Percentiles rank a stretch among this genome's conserved stretches.
These are phyloP conservation scores for Nigrograna mackinnonii DNA, from an alignment of 2,329 filamentous ascomycete species.

Conservation along the genomic window DNA sequence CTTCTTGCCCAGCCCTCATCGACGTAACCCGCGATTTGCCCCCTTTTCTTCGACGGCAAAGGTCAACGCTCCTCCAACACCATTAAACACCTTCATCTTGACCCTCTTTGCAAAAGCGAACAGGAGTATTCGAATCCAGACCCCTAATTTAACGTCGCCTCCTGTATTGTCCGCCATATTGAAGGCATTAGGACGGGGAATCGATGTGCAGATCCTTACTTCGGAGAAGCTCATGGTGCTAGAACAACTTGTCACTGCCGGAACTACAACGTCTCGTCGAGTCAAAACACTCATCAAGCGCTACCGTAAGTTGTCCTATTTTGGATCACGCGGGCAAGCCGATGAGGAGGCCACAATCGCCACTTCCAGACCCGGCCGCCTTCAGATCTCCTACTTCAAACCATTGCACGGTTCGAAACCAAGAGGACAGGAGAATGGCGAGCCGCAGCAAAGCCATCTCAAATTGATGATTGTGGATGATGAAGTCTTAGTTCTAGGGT, in stretches of 20 bases:
- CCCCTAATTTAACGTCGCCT: conserved; percentile 75
- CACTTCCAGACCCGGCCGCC: conserved; percentile 43
- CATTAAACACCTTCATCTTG: conserved; percentile 68
- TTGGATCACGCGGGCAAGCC: conserved; percentile 5
- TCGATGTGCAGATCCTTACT: conserved; percentile 70
- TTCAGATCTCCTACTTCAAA: conserved; percentile 65
- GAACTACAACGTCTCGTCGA: conserved; percentile 71
- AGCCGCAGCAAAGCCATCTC: conserved; percentile 75
- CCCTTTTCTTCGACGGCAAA: conserved; percentile 33
- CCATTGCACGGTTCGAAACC: conserved; percentile 26
- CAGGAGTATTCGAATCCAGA: conserved; percentile 68
- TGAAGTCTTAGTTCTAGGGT: conserved; percentile 70
- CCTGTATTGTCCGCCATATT: conserved; percentile 66
- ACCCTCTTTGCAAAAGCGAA: conserved; percentile 63
- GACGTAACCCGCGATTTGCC: conserved; percentile 67
- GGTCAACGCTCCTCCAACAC: conserved; percentile 67
- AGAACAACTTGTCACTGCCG: conserved; percentile 80
- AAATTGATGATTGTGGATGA: conserved; percentile 77
- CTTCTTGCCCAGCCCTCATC: conserved; percentile 75
- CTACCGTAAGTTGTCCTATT: conserved; percentile 47
- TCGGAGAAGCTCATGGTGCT: conserved; percentile 72
- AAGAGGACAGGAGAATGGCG: conserved; percentile 37
- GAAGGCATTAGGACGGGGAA: conserved; percentile 64
- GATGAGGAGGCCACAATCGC: conserved; percentile 35
- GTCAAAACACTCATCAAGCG: conserved; percentile 61